Percentiles rank a stretch among this genome's conserved stretches.
Conservation (phyloP, 192 early-diverging fungal genomes). For the Rhizophagus clarus region DNA sequence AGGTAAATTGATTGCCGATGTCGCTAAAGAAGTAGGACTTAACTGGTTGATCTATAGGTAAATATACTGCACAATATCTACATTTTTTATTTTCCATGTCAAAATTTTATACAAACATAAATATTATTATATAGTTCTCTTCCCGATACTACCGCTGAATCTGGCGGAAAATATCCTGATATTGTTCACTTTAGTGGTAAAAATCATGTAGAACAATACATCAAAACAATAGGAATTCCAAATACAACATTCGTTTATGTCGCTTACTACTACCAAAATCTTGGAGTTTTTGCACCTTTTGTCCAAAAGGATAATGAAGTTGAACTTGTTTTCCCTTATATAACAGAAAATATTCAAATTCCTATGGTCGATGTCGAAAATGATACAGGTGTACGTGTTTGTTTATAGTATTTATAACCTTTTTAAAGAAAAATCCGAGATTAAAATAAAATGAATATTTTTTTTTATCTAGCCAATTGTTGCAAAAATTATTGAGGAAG, state of each 20-base stretch:
- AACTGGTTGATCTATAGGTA: background rate
- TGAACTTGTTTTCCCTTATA: background rate
- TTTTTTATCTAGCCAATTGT: background rate
- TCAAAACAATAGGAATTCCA: background rate
- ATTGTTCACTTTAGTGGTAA: background rate
- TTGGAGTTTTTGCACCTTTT: background rate
- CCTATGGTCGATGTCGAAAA: background rate
- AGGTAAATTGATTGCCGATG: slow-evolving; percentile 1
- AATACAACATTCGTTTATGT: slow-evolving; percentile 8
- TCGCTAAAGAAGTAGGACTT: slow-evolving; percentile 6
- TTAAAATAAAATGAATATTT: background rate
- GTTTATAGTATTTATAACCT: background rate
- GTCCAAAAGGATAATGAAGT: background rate
- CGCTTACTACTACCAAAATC: background rate
- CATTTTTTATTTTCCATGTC: no score
- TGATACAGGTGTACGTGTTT: background rate
- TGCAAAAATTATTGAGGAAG: slow-evolving; percentile 22
- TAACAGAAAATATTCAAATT: background rate
- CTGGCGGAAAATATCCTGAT: background rate
- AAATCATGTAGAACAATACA: slow-evolving; percentile 9
- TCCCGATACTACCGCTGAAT: background rate
- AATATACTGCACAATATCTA: no score
- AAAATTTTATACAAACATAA: no score
- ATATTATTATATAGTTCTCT: background rate
- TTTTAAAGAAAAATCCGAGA: background rate